Base-by-base conservation (phyloP, 257 asterid genomes). In the Capsicum pubescens region DNA sequence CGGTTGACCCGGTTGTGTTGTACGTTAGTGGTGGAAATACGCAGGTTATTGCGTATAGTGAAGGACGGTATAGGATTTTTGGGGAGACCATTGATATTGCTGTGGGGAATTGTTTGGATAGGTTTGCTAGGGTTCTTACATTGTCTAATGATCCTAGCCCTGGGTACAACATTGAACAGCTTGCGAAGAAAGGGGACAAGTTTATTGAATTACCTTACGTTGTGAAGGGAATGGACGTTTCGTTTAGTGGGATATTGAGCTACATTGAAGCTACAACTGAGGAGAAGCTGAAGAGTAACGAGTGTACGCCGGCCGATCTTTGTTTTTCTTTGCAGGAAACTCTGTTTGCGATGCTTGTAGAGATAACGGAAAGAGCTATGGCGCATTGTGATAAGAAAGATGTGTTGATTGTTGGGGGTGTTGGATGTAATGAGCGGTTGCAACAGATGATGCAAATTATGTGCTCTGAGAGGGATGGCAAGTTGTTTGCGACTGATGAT, bases 121-220 rank as follows among this genome's bases (percentile, higher is more conserved):
- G 99, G 86, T 96, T 96, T 90, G 99, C 99, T n/a, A 87, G 99
- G 90, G 98, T 96, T 84, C 95, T 96, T 80, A 94, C 85, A 21
- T 89, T 96, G 83, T 96, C 99, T 16, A 96, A 96, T 83, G 98
- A 96, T 89, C 99, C 98, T 61, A 96, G 98, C 85, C 98, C 98
- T 12, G 99, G 99, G n/a, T 96, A 96, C 91, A 96, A 94, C 87
- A 96, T 96, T 72, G 99, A 96, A 89, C 98, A 96, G 99, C 98
- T 94, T 87, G 99, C 99, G 4, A 96, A 94, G 90, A 94, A 94
- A 71, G 99, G 99, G 63, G 91, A 91, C 68, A 86, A 91, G 89
- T 96, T 91, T 84, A 93, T 96, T 46, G 99, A 96, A 80, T 97
- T 96, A 64, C 99, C 99, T 11, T 96, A 96, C 80, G 99, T 83